Base-by-base conservation (phyloP, 306 rosid species). In the Vigna hirtella region DNA sequence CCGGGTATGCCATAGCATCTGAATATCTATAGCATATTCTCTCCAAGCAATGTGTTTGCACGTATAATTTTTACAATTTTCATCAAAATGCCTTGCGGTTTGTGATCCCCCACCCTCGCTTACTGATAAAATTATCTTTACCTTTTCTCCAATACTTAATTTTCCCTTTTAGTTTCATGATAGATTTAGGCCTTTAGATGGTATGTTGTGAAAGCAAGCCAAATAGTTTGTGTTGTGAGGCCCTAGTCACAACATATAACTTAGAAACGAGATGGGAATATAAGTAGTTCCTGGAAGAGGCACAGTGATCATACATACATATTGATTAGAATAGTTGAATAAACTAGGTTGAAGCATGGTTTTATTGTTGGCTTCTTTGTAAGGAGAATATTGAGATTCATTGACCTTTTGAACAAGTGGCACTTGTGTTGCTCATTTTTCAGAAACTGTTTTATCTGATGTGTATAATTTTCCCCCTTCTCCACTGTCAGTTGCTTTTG, bases 1-100 rank as follows among this genome's bases (percentile, higher is more conserved):
- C 79, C 87, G 78, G 99, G 99, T 95, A 88, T 49, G 69, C 65
- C 71, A 77, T 66, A 70, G 43, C 47, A 7, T 70, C 57, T 70
- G 70, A 56, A 57, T 57, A 70, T 79, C 38, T 22, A 1, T 11
- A 62, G 72, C 36, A 9, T 74, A 48, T 42, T 55, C 32, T 59
- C 49, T 61, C 66, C 51, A 11, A 8, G 45, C 11, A 40, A 24
- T 73, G 61, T 36, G 52, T 40, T 9, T 40, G 45, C 45, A 32
- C 15, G 1, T 24, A n/a, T 16, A 64, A 52, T 70, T 66, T 30
- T 55, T 70, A 38, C 47, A 48, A 26, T 66, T 76, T 30, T 65
- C 66, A 70, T 32, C 18, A 20, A 8, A 59, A 70, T 76, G 55
- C 18, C 40, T 55, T 1, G n/a, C 52, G 22, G 56, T 68, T 70